A percentile compares a stretch with the other conserved stretches of the same genome.
Evolutionary conservation across 257 asterid species (phyloP).

Genomic region (Prunella vulgaris): DNA sequence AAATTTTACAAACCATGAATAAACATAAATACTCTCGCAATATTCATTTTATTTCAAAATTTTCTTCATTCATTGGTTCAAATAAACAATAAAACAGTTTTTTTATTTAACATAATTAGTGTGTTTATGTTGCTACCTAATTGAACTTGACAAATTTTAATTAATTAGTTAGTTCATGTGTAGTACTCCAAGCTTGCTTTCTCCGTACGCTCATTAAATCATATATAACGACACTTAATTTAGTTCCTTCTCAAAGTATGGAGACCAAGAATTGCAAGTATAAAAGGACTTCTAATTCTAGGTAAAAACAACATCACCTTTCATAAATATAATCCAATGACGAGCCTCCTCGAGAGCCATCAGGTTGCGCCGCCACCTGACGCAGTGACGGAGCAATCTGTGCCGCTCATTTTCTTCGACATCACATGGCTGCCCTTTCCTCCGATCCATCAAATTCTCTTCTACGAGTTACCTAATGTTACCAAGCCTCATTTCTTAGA

Average conservation of each 20-base stretch:
- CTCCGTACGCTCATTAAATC: neutral
- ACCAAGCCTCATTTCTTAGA: constrained; percentile 29
- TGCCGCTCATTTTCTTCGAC: constrained; percentile 15
- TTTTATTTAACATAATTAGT: too few species aligned
- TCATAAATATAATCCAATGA: neutral
- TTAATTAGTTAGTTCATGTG: neutral
- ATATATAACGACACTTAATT: neutral
- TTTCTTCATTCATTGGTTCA: too few species aligned
- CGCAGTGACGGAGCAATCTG: neutral
- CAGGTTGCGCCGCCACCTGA: constrained; percentile 7
- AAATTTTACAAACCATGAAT: too few species aligned
- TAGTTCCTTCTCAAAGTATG: neutral
- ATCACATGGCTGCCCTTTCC: constrained; percentile 14
- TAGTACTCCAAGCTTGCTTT: neutral
- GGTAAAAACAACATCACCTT: neutral
- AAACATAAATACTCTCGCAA: too few species aligned
- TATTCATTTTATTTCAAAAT: too few species aligned
- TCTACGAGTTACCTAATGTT: constrained; percentile 25
- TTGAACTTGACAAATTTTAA: neutral
- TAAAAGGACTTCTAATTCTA: neutral
- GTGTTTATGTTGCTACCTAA: too few species aligned
- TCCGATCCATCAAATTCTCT: constrained; percentile 35
- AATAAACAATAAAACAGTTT: too few species aligned
- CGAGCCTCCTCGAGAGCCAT: neutral
- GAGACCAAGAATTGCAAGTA: neutral